Base-by-base conservation (phyloP, 73 alveolate genomes). In the Paramecium primaurelia region DNA sequence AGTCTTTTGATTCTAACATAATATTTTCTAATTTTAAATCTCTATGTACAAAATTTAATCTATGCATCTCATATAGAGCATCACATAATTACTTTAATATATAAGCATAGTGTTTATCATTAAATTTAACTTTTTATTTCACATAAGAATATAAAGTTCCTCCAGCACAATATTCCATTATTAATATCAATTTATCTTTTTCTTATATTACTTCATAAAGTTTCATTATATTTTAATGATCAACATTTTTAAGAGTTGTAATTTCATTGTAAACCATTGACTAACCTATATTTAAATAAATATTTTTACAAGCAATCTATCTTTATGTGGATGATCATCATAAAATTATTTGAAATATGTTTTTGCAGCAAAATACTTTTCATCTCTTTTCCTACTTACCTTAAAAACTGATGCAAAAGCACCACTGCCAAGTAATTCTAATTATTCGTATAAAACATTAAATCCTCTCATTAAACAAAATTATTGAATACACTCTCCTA, bases 151-250 rank as follows among this genome's bases (percentile, higher is more conserved):
- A 80, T 42, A 80, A 36, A 3, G 91, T 80, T 28, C 91, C 91
- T 4, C 91, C 91, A 45, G 32, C 58, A 22, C 91, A 80, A 40
- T 44, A 80, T 64, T 98, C 99, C 99, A 97, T 96, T 0, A 98
- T 99, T 18, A 98, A 88, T 92, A 97, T 98, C 59, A 98, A 93
- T 68, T 94, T 96, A 38, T 93, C 95, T 49, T 92, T 93, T 86
- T 97, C 98, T 71, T 97, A 95, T 92, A 93, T 97, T 16, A 98
- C 96, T 93, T 98, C 99, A 93, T 96, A 96, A 92, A 96, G 95
- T 93, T 95, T 94, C 16, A 97, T 96, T 5, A 98, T 95, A 92
- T 94, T 94, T 8, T 99, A 99, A 93, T 98, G 99, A 93, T 96
- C 99, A 44, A 96, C 92, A 37, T 88, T 54, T 11, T 96, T 89